Conservation (phyloP, 2,329 filamentous ascomycete species). For the Xylaria sp. region DNA sequence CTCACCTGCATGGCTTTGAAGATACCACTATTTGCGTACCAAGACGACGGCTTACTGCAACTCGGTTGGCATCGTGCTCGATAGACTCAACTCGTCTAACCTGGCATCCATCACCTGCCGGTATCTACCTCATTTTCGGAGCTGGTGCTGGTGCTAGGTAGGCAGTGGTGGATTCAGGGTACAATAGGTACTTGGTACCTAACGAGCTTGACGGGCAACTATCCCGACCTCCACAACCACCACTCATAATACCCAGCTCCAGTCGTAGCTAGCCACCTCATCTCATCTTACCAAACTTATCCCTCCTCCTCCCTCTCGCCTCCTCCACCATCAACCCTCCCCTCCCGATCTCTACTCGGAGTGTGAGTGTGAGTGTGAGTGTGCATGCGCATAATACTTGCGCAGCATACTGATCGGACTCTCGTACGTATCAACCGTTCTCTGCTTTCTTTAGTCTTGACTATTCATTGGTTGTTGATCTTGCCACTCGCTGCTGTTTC, state of each 20-base stretch:
- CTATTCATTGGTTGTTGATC: not conserved
- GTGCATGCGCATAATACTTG: constrained; percentile 19
- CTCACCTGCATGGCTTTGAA: constrained; percentile 10
- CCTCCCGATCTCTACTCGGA: constrained; percentile 5
- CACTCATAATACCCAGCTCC: not conserved
- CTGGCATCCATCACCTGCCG: constrained; percentile 5
- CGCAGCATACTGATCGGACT: constrained; percentile 15
- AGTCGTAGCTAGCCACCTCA: constrained; percentile 24
- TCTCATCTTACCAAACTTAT: constrained; percentile 22
- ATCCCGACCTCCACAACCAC: constrained; percentile 8
- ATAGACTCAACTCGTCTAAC: too few relatives aligned
- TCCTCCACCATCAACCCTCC: constrained; percentile 9
- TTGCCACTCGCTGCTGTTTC: not conserved
- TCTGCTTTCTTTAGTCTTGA: not conserved
- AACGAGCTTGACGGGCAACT: constrained; percentile 2
- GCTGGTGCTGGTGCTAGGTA: not conserved
- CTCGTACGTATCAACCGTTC: constrained; percentile 22
- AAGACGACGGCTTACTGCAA: not conserved
- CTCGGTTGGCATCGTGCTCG: constrained; percentile 2
- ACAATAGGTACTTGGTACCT: constrained; percentile 1
- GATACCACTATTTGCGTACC: constrained; percentile 10
- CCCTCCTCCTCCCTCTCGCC: constrained; percentile 14
- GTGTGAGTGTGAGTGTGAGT: constrained; percentile 4
- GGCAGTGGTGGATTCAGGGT: not conserved
- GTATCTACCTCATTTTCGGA: constrained; percentile 1